A percentile compares a stretch with the other conserved stretches of the same genome.
Evolutionary conservation across 2,329 filamentous ascomycete species (phyloP).

Genomic region (Amphichorda felina): DNA sequence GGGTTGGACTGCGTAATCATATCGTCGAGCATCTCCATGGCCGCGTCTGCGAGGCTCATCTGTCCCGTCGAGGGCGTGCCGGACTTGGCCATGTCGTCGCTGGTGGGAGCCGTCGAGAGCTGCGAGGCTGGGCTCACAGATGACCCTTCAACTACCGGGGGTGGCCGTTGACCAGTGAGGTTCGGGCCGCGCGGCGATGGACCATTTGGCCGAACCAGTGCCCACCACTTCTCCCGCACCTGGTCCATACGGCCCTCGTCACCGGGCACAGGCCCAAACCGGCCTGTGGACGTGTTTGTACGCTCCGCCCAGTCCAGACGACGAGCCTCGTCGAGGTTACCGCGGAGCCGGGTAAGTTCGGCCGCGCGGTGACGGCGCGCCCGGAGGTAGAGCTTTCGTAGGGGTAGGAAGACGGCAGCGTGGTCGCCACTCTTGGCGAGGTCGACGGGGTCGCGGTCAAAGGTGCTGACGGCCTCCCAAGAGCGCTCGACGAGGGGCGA

Average conservation of each 20-base stretch:
- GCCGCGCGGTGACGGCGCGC: conserved; percentile 37
- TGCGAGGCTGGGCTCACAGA: neutral
- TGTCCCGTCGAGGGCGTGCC: neutral
- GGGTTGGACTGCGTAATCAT: conserved; percentile 24
- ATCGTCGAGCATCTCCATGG: conserved; percentile 22
- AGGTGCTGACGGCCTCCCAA: conserved; percentile 32
- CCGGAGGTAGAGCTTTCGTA: conserved; percentile 41
- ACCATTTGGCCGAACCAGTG: conserved; percentile 26
- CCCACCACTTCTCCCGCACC: conserved; percentile 35
- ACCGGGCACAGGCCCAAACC: conserved; percentile 35
- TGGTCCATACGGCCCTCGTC: conserved; percentile 34
- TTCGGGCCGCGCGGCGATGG: conserved; percentile 4
- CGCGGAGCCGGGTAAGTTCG: conserved; percentile 35
- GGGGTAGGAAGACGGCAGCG: conserved; percentile 37
- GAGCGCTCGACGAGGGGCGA: conserved; percentile 36
- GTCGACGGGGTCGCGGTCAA: conserved; percentile 26
- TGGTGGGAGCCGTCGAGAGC: neutral
- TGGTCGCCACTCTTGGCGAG: conserved; percentile 31
- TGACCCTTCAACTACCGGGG: conserved; percentile 2
- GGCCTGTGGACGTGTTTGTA: conserved; percentile 26
- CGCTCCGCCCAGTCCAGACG: conserved; percentile 37
- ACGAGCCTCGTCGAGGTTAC: conserved; percentile 34
- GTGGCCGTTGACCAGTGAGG: conserved; percentile 5
- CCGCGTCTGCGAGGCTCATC: conserved; percentile 5
- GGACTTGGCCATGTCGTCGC: too few species aligned